Base-by-base conservation (phyloP, 2,329 filamentous ascomycete genomes). In the Arthrinium phaeospermum region DNA sequence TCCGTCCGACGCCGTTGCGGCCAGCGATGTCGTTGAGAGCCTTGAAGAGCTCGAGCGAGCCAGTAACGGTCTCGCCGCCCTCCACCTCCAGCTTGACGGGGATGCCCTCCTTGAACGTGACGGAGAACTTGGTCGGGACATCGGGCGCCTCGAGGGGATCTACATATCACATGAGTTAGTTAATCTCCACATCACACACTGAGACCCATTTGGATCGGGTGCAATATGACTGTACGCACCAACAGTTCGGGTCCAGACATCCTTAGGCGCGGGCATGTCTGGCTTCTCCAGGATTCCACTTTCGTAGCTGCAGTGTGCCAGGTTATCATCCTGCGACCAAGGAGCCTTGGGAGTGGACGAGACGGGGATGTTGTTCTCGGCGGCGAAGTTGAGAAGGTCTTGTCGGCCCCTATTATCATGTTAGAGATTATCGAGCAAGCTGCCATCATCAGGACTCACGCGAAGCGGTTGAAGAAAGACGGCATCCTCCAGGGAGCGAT, bases 251-350 rank as follows among this genome's bases (percentile, higher is more conserved):
- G 90, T 95, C 94, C 94, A 96, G 91, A 96, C 93, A 81, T 95
- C 92, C 77, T 89, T 86, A 71, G 93, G 93, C 49, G 93, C 90
- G 73, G 91, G 90, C 77, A 88, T 85, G 80, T 88, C 83, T 61
- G 87, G 87, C 75, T 90, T 90, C 83, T 94, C 92, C 73, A 94
- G 87, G 75, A 91, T 91, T 80, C 93, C 93, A 70, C 91, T 91
- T 86, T 97, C 94, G 82, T 96, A 97, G 74, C 85, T 88, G 86
- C 91, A 94, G 84, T 96, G 93, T 71, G 91, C 92, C 77, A 94
- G 79, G 84, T 94, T 93, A 72, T 8, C 73, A 70, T 67, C 73
- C 75, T 49, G 70, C 67, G 70, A 72, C 85, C 87, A 89, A 85
- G 70, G 83, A 87, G 89, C 89, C 85, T 93, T 93, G 57, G 92